These are phyloP conservation scores for Sparassis latifolia DNA, from an alignment of 1,284 basidiomycete species.

Conservation along the genomic window DNA sequence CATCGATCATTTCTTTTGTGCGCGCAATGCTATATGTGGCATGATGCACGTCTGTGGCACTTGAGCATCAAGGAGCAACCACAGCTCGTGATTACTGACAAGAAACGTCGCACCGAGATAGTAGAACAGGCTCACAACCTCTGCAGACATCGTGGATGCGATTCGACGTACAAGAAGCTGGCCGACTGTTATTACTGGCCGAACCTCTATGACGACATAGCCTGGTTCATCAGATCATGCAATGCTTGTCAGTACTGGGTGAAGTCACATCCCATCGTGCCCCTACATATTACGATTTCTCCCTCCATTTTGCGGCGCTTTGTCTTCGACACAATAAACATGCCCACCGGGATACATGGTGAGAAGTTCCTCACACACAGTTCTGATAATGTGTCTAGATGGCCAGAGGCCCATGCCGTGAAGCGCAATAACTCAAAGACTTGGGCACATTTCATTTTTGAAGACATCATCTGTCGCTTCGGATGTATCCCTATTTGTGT, in stretches of 20 bases:
- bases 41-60: slow-evolving; percentile 3
- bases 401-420: slow-evolving; percentile 21
- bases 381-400: slow-evolving; percentile 16
- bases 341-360: not conserved
- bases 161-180: not conserved
- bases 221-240: not conserved
- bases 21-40: slow-evolving; percentile 19
- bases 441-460: slow-evolving; percentile 25
- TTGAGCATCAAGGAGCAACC: not conserved
- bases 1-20: no score
- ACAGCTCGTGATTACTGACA: not conserved
- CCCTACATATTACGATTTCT: not conserved
- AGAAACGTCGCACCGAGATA: slow-evolving; percentile 1
- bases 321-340: not conserved
- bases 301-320: not conserved
- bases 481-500: slow-evolving; percentile 19
- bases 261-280: not conserved
- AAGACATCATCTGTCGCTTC: slow-evolving; percentile 24
- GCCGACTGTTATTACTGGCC: not conserved
- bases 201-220: not conserved
- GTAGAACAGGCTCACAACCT: not conserved
- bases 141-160: not conserved
- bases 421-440: slow-evolving; percentile 9
- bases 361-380: not conserved
- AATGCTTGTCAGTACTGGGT: not conserved